phyloP scores from a whole-genome alignment of 257 asterid genomes.

The Solanum etuberosum region DNA sequence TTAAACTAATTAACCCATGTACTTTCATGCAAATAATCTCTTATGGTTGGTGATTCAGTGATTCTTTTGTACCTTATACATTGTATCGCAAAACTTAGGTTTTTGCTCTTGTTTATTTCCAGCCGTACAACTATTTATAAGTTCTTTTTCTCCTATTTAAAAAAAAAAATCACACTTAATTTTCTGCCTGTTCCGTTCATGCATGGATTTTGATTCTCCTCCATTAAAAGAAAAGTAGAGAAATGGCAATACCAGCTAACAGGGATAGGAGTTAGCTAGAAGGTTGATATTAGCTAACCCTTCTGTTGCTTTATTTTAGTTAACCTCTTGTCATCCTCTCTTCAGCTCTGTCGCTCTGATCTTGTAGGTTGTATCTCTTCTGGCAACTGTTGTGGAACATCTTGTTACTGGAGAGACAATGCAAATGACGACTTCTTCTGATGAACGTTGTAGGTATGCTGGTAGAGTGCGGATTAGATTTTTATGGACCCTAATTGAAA shows the following conservation, averaged over 20 bases:
- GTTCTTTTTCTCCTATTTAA: background rate
- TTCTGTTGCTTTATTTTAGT: background rate
- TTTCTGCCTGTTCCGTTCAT: background rate
- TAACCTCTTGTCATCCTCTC: background rate
- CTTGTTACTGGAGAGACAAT: slow-evolving; percentile 97
- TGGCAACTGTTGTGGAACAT: slow-evolving; percentile 89
- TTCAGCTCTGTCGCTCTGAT: background rate
- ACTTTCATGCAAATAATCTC: background rate
- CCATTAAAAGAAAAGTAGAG: background rate
- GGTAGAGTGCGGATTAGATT: background rate
- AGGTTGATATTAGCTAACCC: background rate
- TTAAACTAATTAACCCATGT: background rate
- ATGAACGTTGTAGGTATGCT: slow-evolving; percentile 81
- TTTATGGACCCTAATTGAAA: background rate
- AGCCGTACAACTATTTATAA: background rate
- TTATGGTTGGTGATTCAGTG: background rate
- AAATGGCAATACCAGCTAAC: background rate
- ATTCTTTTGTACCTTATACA: background rate
- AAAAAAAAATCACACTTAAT: background rate
- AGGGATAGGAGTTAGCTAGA: background rate
- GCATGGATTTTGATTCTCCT: background rate
- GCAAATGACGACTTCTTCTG: slow-evolving; percentile 86
- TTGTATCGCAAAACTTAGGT: background rate
- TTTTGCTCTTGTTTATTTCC: background rate
- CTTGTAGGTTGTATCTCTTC: slow-evolving; percentile 72